Conservation (phyloP, 768 basidiomycete genomes). For the Mycena epipterygia region DNA sequence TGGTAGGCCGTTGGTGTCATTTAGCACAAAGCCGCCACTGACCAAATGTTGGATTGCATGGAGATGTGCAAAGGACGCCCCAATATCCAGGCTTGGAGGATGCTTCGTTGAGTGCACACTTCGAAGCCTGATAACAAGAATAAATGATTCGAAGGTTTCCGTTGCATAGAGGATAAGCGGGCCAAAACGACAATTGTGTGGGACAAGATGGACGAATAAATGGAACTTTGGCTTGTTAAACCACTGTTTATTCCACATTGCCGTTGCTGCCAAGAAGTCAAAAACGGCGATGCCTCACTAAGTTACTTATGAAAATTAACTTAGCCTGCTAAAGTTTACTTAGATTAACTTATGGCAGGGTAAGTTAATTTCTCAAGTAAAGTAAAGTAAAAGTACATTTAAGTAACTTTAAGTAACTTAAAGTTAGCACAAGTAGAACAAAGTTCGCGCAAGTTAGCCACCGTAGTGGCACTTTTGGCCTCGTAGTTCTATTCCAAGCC, state of each 20-base stretch:
- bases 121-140: constrained; percentile 47
- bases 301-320: too few species aligned
- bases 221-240: constrained; percentile 63
- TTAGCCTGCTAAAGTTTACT: too few species aligned
- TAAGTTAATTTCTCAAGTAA: too few species aligned
- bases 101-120: constrained; percentile 51
- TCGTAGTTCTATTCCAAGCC: too few species aligned
- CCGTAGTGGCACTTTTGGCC: too few species aligned
- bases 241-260: constrained; percentile 47
- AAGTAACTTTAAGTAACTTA: too few species aligned
- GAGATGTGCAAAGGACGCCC: constrained; percentile 28
- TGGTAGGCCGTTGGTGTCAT: too few species aligned
- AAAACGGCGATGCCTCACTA: too few species aligned
- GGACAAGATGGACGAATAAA: constrained; percentile 51
- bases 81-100: constrained; percentile 42
- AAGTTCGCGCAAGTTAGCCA: too few species aligned
- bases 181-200: constrained; percentile 54
- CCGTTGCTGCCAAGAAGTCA: constrained; percentile 49
- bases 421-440: too few species aligned
- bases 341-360: too few species aligned
- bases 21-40: not conserved
- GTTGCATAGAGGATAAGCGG: constrained; percentile 59
- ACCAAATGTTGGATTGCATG: constrained; percentile 19
- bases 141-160: constrained; percentile 58
- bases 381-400: too few species aligned